These are phyloP conservation scores for Neoboletus brunneissimus DNA, from an alignment of 768 basidiomycete species.

Conservation along the genomic window DNA sequence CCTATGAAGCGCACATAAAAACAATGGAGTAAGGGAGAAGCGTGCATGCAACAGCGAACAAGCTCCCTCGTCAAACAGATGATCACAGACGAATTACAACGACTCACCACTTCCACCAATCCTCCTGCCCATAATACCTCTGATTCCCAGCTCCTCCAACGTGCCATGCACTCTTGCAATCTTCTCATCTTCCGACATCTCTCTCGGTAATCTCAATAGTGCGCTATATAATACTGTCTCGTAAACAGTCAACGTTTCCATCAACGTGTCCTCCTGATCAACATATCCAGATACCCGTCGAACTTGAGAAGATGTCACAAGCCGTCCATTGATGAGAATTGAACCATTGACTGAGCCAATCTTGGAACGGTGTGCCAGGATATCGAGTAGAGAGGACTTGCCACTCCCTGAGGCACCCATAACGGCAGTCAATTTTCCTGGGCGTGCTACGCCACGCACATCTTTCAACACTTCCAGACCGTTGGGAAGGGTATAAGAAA, in stretches of 20 bases:
- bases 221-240: constrained; percentile 97
- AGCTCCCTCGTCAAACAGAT: background rate
- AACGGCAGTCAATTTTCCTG: constrained; percentile 91
- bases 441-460: constrained; percentile 80
- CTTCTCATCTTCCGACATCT: constrained; percentile 97
- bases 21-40: background rate
- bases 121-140: constrained; percentile 83
- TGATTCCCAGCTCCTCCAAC: constrained; percentile 91
- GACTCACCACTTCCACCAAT: constrained; percentile 84
- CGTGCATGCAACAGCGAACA: background rate
- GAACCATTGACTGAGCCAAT: constrained; percentile 69
- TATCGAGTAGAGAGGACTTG: constrained; percentile 95
- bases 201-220: constrained; percentile 81
- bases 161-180: constrained; percentile 92
- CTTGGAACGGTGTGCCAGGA: constrained; percentile 89
- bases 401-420: constrained; percentile 98
- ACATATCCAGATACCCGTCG: constrained; percentile 90
- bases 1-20: constrained; percentile 40
- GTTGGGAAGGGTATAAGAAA: constrained; percentile 71
- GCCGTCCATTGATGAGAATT: constrained; percentile 83
- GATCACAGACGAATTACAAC: background rate
- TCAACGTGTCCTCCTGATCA: constrained; percentile 97
- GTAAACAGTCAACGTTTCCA: constrained; percentile 96
- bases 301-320: constrained; percentile 71
- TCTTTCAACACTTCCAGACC: constrained; percentile 69